Percentiles rank a stretch among this genome's conserved stretches.
Conservation (phyloP, 2,329 filamentous ascomycete genomes). For the Blastomyces silverae region DNA sequence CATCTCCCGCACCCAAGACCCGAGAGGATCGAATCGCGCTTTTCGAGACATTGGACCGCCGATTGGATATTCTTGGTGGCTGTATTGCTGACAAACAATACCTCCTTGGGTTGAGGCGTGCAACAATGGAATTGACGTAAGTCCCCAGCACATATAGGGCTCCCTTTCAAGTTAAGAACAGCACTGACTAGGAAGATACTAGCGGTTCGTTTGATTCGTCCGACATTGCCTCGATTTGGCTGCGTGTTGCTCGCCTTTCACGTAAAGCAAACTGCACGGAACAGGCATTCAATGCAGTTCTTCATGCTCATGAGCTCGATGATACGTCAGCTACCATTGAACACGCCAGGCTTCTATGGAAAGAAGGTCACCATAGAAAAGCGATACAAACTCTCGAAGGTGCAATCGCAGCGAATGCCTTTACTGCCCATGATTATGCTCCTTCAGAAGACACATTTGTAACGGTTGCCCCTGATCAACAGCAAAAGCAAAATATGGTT, state of each 20-base stretch:
- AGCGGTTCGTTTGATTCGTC: slow-evolving; percentile 56
- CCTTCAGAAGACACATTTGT: slow-evolving; percentile 31
- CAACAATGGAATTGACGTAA: slow-evolving; percentile 69
- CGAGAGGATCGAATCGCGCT: slow-evolving; percentile 25
- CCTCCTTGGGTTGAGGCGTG: slow-evolving; percentile 74
- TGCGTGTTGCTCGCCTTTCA: slow-evolving; percentile 75
- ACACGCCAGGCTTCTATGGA: slow-evolving; percentile 87
- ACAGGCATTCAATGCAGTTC: slow-evolving; percentile 87
- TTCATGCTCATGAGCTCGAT: slow-evolving; percentile 77
- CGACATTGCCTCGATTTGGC: slow-evolving; percentile 77
- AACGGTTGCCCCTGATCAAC: slow-evolving; percentile 35
- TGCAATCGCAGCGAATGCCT: slow-evolving; percentile 75
- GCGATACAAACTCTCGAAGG: slow-evolving; percentile 86
- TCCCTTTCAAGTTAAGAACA: not conserved
- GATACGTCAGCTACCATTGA: slow-evolving; percentile 88
- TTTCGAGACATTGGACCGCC: slow-evolving; percentile 57
- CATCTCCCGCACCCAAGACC: slow-evolving; percentile 26
- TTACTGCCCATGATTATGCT: slow-evolving; percentile 47
- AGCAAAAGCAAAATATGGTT: slow-evolving; percentile 48
- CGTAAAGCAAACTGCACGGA: slow-evolving; percentile 76
- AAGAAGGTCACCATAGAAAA: slow-evolving; percentile 85
- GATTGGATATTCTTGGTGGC: slow-evolving; percentile 83
- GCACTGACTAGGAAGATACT: slow-evolving; percentile 19
- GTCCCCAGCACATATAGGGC: slow-evolving; percentile 12
- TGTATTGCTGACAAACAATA: slow-evolving; percentile 94